Evolutionary conservation across 2,329 filamentous ascomycete species (phyloP), one percentile per base, ranked within the genome.

Genomic region (Ophiostoma sp.): DNA sequence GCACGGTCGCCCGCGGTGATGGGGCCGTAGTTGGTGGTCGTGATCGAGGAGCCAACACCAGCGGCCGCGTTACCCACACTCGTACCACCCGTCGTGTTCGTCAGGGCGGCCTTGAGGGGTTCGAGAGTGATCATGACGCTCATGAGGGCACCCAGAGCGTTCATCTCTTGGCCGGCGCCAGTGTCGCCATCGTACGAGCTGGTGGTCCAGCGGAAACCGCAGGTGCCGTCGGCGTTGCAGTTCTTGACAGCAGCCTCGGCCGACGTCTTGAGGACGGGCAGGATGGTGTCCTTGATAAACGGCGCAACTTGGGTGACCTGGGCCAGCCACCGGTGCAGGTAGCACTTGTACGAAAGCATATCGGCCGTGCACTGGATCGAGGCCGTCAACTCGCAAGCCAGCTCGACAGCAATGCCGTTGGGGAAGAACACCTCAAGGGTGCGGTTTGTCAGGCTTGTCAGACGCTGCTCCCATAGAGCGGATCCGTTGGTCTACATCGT

Each of bases 261-360:
- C 0, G 90, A 91, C 0, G 82, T 85, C 72, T 83, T 82, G 7
- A 94, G 83, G 42, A 88, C 85, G 0, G 89, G 86, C 73, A 87
- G 81, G 76, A 94, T 89, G 19, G 79, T 82, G 0, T 85, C 39
- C 42, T 48, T 81, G 55, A 87, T 89, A 63, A 85, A 86, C 0
- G 92, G 91, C 0, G 89, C 90, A n/a, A 93, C 70, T 77, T 91
- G 85, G 1, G 88, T 86, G 1, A 87, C 85, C 36, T 87, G 84
- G 3, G 88, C 85, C 76, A 93, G 83, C 89, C 90, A 92, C 48
- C 90, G 87, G 76, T 89, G 86, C 22, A 93, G 83, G 73, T 91
- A 90, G 52, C 91, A 91, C 81, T 93, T 93, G 87, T 92, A 94
- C 1, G 89, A 88, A 74, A 88, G 81, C 85, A 94, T 92, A 78